A percentile compares a stretch with the other conserved stretches of the same genome.
Conservation (phyloP, 495 filamentous ascomycete genomes). For the Penicillium turbatum region DNA sequence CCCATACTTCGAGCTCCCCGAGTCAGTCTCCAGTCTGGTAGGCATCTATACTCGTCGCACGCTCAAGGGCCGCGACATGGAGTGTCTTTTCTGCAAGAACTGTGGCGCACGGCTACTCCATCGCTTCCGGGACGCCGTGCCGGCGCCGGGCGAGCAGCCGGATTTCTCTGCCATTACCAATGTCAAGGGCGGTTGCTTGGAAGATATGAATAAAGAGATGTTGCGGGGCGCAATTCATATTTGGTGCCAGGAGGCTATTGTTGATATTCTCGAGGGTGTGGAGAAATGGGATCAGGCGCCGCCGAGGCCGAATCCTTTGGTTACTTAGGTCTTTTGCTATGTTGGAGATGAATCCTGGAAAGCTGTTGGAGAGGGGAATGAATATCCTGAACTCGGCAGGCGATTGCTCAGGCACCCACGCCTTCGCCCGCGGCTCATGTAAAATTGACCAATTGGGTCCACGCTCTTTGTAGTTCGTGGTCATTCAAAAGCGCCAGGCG, state of each 20-base stretch:
- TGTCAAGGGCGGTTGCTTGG: constrained; percentile 60
- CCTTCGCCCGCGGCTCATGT: no score
- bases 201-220: constrained; percentile 42
- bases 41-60: constrained; percentile 44
- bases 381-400: no score
- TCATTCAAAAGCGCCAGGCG: no score
- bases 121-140: constrained; percentile 44
- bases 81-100: constrained; percentile 56
- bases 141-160: constrained; percentile 17
- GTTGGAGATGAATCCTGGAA: no score
- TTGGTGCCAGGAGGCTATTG: constrained; percentile 58
- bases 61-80: constrained; percentile 39
- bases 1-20: constrained; percentile 51
- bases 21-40: constrained; percentile 33
- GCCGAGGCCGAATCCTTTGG: constrained; percentile 13
- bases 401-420: no score
- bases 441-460: no score
- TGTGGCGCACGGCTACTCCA: constrained; percentile 59
- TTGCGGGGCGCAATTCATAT: constrained; percentile 56
- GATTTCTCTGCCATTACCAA: constrained; percentile 36
- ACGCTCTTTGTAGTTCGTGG: no score
- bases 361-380: no score
- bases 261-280: constrained; percentile 57
- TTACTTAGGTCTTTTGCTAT: not conserved
- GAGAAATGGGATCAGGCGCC: constrained; percentile 33